These are phyloP conservation scores for Xylaria polymorpha DNA, from an alignment of 2,329 filamentous ascomycete species.

Conservation along the genomic window DNA sequence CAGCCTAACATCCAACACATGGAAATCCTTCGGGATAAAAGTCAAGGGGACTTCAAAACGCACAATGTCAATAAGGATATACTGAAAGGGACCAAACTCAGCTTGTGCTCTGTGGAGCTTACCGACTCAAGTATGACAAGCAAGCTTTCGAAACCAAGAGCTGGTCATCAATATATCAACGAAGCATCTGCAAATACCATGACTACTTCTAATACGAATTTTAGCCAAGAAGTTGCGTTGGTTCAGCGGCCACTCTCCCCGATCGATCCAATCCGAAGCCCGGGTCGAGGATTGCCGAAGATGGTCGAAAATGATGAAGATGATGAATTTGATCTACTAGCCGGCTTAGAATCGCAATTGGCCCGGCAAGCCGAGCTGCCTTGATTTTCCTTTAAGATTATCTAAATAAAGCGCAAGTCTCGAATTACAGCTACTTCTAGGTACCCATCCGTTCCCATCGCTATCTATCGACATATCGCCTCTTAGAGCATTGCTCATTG, in stretches of 20 bases:
- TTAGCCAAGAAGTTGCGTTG: neutral
- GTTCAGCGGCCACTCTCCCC: neutral
- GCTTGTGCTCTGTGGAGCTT: too few relatives aligned
- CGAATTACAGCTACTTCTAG: neutral
- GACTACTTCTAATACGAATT: neutral
- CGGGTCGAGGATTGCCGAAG: neutral
- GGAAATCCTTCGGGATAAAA: neutral
- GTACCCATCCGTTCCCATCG: neutral
- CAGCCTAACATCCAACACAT: neutral
- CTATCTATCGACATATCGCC: neutral
- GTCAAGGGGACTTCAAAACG: neutral
- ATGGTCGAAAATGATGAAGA: conserved; percentile 23
- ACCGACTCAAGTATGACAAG: neutral
- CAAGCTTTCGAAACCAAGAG: neutral
- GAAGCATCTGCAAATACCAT: neutral
- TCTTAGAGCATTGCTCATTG: neutral
- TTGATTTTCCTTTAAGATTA: neutral
- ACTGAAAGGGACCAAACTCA: neutral
- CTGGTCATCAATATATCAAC: neutral
- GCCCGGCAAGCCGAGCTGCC: conserved; percentile 36
- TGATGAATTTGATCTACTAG: conserved; percentile 46
- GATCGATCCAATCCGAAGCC: neutral
- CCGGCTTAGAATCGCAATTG: conserved; percentile 45
- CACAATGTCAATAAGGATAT: neutral
- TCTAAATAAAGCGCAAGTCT: neutral